Percentiles rank a stretch among this genome's conserved stretches.
Conservation (phyloP, 495 filamentous ascomycete genomes). For the Penicillium coprophilum region DNA sequence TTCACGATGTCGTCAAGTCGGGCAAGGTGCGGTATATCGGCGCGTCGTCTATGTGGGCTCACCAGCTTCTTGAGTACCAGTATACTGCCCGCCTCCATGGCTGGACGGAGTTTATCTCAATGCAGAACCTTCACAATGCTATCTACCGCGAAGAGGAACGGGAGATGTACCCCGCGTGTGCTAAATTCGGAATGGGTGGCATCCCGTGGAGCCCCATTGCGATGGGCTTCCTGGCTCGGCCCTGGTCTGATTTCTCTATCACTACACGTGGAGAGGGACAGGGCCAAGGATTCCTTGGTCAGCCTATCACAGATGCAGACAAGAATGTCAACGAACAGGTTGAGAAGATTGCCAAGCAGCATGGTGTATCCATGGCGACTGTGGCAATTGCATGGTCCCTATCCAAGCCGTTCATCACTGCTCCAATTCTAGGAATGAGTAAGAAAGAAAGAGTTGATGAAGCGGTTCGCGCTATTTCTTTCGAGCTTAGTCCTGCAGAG, state of each 20-base stretch:
- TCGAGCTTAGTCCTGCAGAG: constrained; percentile 56
- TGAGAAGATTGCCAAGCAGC: constrained; percentile 59
- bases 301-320: constrained; percentile 30
- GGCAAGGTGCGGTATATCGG: constrained; percentile 74
- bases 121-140: constrained; percentile 76
- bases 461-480: constrained; percentile 47
- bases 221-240: constrained; percentile 44
- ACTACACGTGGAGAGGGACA: constrained; percentile 21
- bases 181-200: constrained; percentile 62
- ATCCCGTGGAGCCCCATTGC: constrained; percentile 56
- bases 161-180: constrained; percentile 71
- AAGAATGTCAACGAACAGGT: constrained; percentile 55
- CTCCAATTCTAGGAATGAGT: constrained; percentile 64
- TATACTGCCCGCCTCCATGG: constrained; percentile 61
- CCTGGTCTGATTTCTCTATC: constrained; percentile 18
- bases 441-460: constrained; percentile 60
- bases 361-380: constrained; percentile 57
- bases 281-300: constrained; percentile 15
- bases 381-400: constrained; percentile 66
- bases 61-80: constrained; percentile 65
- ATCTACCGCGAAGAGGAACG: constrained; percentile 75
- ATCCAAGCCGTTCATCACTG: constrained; percentile 47
- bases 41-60: constrained; percentile 65
- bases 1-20: constrained; percentile 64
- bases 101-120: constrained; percentile 73